These are phyloP conservation scores for Cicer chorassanicum DNA, from an alignment of 306 rosid genomes.

Conservation along the genomic window DNA sequence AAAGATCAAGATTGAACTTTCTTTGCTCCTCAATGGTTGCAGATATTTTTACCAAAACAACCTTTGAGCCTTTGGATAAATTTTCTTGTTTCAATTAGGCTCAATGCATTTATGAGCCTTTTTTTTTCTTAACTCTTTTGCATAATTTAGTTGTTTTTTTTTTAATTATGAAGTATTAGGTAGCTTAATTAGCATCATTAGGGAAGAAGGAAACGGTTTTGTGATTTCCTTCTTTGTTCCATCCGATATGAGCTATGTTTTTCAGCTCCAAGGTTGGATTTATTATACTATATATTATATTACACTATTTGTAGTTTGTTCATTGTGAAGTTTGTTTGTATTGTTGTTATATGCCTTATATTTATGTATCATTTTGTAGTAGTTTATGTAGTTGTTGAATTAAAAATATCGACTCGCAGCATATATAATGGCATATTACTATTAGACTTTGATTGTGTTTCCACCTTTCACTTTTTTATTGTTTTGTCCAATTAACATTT, in stretches of 20 bases:
- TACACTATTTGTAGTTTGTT: constrained; percentile 39
- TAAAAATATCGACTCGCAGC: not conserved
- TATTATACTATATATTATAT: not conserved
- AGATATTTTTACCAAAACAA: constrained; percentile 52
- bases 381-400: constrained; percentile 1
- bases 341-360: not conserved
- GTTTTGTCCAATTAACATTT: constrained; percentile 8
- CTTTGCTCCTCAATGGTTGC: constrained; percentile 46
- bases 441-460: constrained; percentile 2
- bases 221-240: constrained; percentile 56
- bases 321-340: constrained; percentile 34
- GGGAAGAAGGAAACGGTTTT: constrained; percentile 62
- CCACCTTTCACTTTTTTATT: constrained; percentile 16
- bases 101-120: constrained; percentile 50
- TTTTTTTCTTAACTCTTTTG: not conserved
- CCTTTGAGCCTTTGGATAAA: constrained; percentile 49
- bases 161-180: constrained; percentile 22
- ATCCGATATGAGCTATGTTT: constrained; percentile 54
- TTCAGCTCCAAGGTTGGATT: constrained; percentile 57
- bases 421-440: not conserved
- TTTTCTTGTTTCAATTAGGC: constrained; percentile 46
- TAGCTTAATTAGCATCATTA: constrained; percentile 42
- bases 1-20: constrained; percentile 57
- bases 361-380: constrained; percentile 12
- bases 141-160: not conserved